Evolutionary conservation across 805 yeast genomes (phyloP), one percentile per base, ranked within the genome.

Genomic region (Metschnikowia similis): DNA sequence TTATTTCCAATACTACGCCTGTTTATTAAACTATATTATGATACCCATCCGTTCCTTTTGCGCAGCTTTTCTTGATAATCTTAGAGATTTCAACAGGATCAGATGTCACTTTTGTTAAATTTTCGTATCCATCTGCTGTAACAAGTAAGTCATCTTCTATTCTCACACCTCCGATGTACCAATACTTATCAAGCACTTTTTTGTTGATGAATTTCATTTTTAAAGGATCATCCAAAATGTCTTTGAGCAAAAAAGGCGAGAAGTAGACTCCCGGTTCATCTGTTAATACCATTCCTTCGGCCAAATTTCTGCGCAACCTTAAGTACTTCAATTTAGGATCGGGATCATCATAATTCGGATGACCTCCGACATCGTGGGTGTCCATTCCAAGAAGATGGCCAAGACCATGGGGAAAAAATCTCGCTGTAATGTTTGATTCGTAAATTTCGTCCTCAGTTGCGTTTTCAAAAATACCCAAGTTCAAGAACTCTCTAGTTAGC

Each of bases 221-320:
- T 3, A 63, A 60, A 35, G 77, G 77, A 42, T 66, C 65, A 41
- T 79, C 71, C 57, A 86, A 67, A 8, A 80, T 79, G 31, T 85
- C 82, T 45, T 85, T 82, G 42, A 94, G 72, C 61, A 92, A 74
- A 61, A 84, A 89, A 35, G 92, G 88, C 44, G 91, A 87, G 70
- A 92, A 94, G 66, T 92, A 92, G 56, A 85, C 76, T 35, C 99
- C 99, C 2, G 99, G 99, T 67, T 92, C 99, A 56, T 91, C 89
- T 0, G 98, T 92, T 1, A 94, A 78, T 21, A 87, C 90, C 96
- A 92, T 90, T 13, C 88, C 87, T 37, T 74, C 72, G 65, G 81
- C 70, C 48, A 92, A 76, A 0, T 70, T 65, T 60, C 98, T 82
- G 59, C 98, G 80, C 48, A 94, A 69, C 64, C 99, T 83, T 62